Base-by-base conservation (phyloP, 2,329 filamentous ascomycete species). In the Aspergillus novoparasiticus region DNA sequence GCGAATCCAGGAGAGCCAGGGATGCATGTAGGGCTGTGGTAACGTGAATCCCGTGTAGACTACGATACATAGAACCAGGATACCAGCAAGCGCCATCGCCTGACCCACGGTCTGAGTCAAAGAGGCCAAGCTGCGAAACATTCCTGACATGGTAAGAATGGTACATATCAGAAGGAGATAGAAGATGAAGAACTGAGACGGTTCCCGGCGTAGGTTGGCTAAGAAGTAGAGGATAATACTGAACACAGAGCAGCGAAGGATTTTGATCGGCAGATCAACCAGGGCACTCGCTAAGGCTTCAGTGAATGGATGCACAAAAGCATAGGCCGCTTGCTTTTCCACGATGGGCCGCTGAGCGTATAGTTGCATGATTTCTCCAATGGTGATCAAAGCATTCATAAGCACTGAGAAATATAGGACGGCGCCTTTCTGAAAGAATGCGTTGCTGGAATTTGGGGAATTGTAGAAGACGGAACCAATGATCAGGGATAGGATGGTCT, bases 151-250 rank as follows among this genome's bases (percentile, higher is more conserved):
- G 68, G 85, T 82, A 70, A 96, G 67, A 1, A 90, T 90, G 21
- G 45, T 26, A 23, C 45, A 48, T 1, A 87, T 87, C 64, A 84
- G 79, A 14, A 55, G 21, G 58, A 96, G 81, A 59, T 92, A 77
- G 84, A 91, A 95, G 81, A 92, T 90, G 83, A 96, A 96, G 82
- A 94, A 96, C 1, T 87, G 79, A 2, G 88, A 89, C 0, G 90
- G 82, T 66, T 90, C 87, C 62, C 91, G 84, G 58, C 90, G 85
- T 39, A 96, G 80, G 66, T 93, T 91, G 0, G 90, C 89, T 86
- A 96, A 89, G 77, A 96, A 96, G 80, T 96, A 96, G 5, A 96
- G 77, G 1, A 86, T 83, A 30, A 92, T 59, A 75, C 95, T 94
- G 83, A 95, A 95, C 4, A 86, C 77, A 65, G 94, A 84, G 2